Percentiles rank a stretch among this genome's conserved stretches.
Conservation (phyloP, 495 filamentous ascomycete genomes). For the Talaromyces trachyspermus region DNA sequence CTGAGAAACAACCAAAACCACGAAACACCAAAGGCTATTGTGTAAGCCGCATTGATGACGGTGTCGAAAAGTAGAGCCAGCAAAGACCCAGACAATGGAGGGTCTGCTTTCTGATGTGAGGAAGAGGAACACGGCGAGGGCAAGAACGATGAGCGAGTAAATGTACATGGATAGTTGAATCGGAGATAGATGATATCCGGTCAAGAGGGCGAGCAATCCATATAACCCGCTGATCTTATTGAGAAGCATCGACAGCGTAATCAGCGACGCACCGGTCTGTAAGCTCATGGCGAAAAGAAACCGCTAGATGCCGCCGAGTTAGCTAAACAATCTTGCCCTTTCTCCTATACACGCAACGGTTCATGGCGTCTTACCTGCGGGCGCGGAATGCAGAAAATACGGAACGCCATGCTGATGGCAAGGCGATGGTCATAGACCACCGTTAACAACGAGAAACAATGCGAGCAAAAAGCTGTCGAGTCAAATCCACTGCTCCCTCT, state of each 20-base stretch:
- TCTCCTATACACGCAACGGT: neutral
- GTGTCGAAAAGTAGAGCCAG: constrained; percentile 75
- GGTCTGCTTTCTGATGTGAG: constrained; percentile 60
- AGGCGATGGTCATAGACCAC: constrained; percentile 10
- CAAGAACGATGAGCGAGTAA: constrained; percentile 65
- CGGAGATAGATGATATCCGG: constrained; percentile 60
- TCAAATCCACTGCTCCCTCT: neutral
- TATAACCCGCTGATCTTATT: constrained; percentile 87
- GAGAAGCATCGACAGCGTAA: constrained; percentile 68
- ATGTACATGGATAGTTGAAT: constrained; percentile 76
- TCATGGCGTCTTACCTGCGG: constrained; percentile 42
- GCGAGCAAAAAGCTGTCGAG: neutral
- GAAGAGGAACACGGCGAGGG: constrained; percentile 51
- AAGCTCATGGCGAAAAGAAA: constrained; percentile 82
- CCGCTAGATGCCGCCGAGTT: constrained; percentile 35
- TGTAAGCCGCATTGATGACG: constrained; percentile 69
- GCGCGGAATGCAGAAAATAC: constrained; percentile 51
- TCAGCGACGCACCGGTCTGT: constrained; percentile 74
- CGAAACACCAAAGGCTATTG: constrained; percentile 65
- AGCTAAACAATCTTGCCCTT: neutral
- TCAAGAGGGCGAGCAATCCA: constrained; percentile 76
- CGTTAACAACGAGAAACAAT: neutral
- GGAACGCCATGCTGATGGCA: constrained; percentile 39
- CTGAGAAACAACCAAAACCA: constrained; percentile 72
- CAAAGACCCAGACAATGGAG: constrained; percentile 63